Base-by-base conservation (phyloP, 176 grass and related monocot species). In the Aegilops umbellulata region DNA sequence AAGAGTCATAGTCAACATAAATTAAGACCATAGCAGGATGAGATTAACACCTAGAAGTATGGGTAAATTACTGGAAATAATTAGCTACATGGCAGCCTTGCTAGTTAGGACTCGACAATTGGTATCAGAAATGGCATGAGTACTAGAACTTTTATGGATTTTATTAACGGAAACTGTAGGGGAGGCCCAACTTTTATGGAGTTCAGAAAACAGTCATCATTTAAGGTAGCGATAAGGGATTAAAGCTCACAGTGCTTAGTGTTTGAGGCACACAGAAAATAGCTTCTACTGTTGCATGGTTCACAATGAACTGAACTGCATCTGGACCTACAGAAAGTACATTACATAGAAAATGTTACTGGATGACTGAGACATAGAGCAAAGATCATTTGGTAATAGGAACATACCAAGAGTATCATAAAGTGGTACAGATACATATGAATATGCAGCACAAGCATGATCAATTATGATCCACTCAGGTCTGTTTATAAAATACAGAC, bases 221-320 rank as follows among this genome's bases (percentile, higher is more conserved):
- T 16, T 12, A 77, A 84, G 10, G n/a, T n/a, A 64, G 30, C 8
- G 63, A 64, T 13, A 87, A 95, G 61, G 76, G 20, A 84, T 20
- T 67, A 79, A 81, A 89, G 31, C 93, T 98, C 72, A 98, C 96
- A 80, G 29, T 79, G 79, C 58, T 89, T 87, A 98, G 87, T 57
- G 96, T 95, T 91, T 98, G 93, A 75, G 93, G 91, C 44, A 95
- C 90, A 83, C 96, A 98, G 82, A 98, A 98, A 85, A 98, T 94
- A 92, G 71, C 91, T 87, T 94, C 88, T 76, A 95, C 78, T 81
- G 87, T 63, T 85, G 93, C 91, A 95, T 98, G 93, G 79, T 98
- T 95, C 46, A 98, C 93, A 79, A 95, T 92, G 86, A 90, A 98
- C 75, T 94, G 93, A 83, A 98, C 91, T 77, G 95, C 95, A 91